Evolutionary conservation across 2,329 filamentous ascomycete genomes (phyloP).

Genomic region (Fusarium foetens): DNA sequence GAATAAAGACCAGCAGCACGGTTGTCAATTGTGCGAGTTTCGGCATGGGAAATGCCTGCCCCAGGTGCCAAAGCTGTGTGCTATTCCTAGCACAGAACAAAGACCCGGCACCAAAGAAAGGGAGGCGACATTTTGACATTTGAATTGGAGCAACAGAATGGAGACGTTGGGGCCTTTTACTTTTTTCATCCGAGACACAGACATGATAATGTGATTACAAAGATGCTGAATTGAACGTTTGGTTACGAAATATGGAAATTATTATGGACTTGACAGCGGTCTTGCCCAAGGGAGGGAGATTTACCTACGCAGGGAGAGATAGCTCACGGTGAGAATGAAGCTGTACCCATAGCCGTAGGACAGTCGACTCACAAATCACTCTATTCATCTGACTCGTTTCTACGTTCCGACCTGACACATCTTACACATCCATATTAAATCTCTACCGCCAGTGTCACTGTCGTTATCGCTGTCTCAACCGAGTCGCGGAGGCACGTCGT

Average conservation of each 20-base stretch:
- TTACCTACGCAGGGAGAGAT: slow-evolving; percentile 25
- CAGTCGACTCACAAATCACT: slow-evolving; percentile 28
- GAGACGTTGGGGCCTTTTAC: slow-evolving; percentile 18
- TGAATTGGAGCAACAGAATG: slow-evolving; percentile 33
- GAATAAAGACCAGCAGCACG: slow-evolving; percentile 24
- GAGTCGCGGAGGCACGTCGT: slow-evolving; percentile 30
- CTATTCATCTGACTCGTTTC: slow-evolving; percentile 17
- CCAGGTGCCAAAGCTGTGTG: slow-evolving; percentile 21
- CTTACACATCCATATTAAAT: slow-evolving; percentile 10
- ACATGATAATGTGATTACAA: slow-evolving; percentile 14
- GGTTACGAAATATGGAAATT: slow-evolving; percentile 14
- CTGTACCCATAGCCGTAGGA: neutral
- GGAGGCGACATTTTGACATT: slow-evolving; percentile 35
- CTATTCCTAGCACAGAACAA: slow-evolving; percentile 37
- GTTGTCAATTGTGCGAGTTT: slow-evolving; percentile 17
- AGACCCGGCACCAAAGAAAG: slow-evolving; percentile 34
- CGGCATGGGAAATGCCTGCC: slow-evolving; percentile 40
- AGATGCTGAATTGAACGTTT: slow-evolving; percentile 2
- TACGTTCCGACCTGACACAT: slow-evolving; percentile 20
- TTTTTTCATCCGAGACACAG: slow-evolving; percentile 23
- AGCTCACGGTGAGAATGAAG: slow-evolving; percentile 12
- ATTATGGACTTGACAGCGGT: slow-evolving; percentile 3
- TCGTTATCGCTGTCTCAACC: slow-evolving; percentile 40
- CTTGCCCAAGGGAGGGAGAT: slow-evolving; percentile 29
- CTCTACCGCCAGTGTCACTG: slow-evolving; percentile 14